Conservation (phyloP, 1,284 basidiomycete species). For the Ceratobasidium theobromae region DNA sequence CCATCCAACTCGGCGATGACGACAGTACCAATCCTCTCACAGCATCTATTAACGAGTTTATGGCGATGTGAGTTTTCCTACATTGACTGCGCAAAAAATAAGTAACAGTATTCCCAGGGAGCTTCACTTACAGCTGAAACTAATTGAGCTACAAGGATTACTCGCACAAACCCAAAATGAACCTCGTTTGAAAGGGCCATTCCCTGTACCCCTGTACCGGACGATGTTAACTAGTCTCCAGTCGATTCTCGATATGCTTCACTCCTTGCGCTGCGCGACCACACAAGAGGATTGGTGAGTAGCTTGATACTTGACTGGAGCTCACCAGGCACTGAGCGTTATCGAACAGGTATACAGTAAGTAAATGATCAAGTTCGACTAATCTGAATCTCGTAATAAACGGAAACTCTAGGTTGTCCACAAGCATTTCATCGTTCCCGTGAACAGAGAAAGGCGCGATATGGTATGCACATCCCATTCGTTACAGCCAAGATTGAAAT, state of each 20-base stretch:
- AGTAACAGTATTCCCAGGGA: slow-evolving; percentile 60
- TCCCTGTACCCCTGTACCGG: slow-evolving; percentile 79
- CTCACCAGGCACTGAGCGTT: not conserved
- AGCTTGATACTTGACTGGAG: not conserved
- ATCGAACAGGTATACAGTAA: slow-evolving; percentile 62
- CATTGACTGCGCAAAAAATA: not conserved
- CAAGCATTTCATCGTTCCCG: slow-evolving; percentile 84
- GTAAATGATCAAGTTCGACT: slow-evolving; percentile 37
- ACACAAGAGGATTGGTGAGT: slow-evolving; percentile 88
- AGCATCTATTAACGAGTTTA: slow-evolving; percentile 77
- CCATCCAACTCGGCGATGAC: slow-evolving; percentile 5
- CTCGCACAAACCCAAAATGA: slow-evolving; percentile 89
- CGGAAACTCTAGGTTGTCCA: slow-evolving; percentile 61
- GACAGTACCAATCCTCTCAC: slow-evolving; percentile 46
- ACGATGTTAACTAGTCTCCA: slow-evolving; percentile 84
- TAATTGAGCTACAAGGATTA: slow-evolving; percentile 80
- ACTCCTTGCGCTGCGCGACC: slow-evolving; percentile 91
- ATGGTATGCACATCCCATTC: slow-evolving; percentile 52
- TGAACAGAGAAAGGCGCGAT: slow-evolving; percentile 82
- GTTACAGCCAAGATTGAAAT: not conserved
- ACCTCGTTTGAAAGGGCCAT: slow-evolving; percentile 91
- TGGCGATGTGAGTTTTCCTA: slow-evolving; percentile 70
- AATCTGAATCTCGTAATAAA: slow-evolving; percentile 10
- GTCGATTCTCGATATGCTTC: slow-evolving; percentile 84
- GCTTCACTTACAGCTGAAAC: slow-evolving; percentile 85